Evolutionary conservation across 345 rosid genomes (phyloP).

Genomic region (Brassica cretica): DNA sequence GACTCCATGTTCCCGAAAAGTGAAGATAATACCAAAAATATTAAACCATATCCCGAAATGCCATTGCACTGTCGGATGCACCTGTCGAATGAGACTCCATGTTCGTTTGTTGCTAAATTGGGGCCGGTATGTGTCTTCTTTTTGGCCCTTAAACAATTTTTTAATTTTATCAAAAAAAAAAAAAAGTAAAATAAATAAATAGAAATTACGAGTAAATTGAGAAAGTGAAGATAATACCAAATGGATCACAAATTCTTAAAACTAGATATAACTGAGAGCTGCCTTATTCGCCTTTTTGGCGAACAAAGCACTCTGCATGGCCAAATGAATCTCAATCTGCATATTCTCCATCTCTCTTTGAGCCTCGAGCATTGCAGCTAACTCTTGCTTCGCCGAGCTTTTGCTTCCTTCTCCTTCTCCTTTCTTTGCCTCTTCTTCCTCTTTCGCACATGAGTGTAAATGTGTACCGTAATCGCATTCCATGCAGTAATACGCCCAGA

Average conservation of each 20-base stretch:
- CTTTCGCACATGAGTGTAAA: slow-evolving; percentile 23
- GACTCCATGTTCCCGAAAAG: too few relatives aligned
- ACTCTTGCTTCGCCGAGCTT: slow-evolving; percentile 17
- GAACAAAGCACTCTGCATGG: slow-evolving; percentile 18
- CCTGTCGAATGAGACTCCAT: too few relatives aligned
- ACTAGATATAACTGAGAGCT: slow-evolving; percentile 4
- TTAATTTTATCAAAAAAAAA: too few relatives aligned
- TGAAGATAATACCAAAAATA: too few relatives aligned
- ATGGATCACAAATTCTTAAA: not conserved
- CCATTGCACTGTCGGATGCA: too few relatives aligned
- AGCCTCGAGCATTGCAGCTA: slow-evolving; percentile 31
- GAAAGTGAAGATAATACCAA: not conserved
- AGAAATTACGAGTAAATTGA: too few relatives aligned
- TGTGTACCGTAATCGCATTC: slow-evolving; percentile 30
- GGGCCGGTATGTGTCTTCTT: too few relatives aligned
- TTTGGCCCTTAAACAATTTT: too few relatives aligned
- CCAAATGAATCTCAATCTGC: slow-evolving; percentile 30
- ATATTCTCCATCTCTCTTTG: slow-evolving; percentile 26
- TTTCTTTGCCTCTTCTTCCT: not conserved
- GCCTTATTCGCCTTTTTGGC: slow-evolving; percentile 10
- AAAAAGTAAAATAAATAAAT: too few relatives aligned
- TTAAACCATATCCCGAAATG: too few relatives aligned
- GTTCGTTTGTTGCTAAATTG: too few relatives aligned
- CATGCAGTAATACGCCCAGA: slow-evolving; percentile 23
- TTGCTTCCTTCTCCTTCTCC: slow-evolving; percentile 18